Evolutionary conservation across 306 rosid genomes (phyloP).

Genomic region (Vicia sativa): DNA sequence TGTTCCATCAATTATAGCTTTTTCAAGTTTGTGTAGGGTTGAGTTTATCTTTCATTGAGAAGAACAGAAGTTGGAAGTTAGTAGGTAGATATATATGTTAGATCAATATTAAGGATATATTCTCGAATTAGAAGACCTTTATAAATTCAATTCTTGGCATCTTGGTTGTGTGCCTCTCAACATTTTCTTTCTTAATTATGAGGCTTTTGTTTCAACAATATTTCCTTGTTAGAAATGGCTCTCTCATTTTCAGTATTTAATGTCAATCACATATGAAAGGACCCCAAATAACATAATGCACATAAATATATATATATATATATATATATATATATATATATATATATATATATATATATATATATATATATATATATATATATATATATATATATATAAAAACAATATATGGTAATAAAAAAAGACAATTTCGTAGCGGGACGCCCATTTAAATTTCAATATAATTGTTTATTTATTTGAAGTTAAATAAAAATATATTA

Average conservation of each 20-base stretch:
- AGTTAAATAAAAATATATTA: no score
- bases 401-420: no score
- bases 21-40: conserved; percentile 2
- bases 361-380: no score
- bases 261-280: not conserved
- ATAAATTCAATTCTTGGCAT: conserved; percentile 8
- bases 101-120: conserved; percentile 5
- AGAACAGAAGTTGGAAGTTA: conserved; percentile 31
- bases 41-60: conserved; percentile 18
- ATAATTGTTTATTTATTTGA: no score
- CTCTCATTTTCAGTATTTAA: not conserved
- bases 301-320: no score
- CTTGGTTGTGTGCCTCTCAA: conserved; percentile 19
- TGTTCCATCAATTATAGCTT: conserved; percentile 3
- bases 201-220: not conserved
- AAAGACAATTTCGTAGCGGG: no score
- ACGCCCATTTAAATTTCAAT: no score
- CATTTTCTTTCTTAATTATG: conserved; percentile 6
- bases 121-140: not conserved
- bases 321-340: no score
- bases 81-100: conserved; percentile 16
- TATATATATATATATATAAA: no score
- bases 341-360: no score
- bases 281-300: not conserved
- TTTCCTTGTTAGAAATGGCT: not conserved